Conservation (phyloP, 2,329 filamentous ascomycete genomes). For the Cercospora sesami region DNA sequence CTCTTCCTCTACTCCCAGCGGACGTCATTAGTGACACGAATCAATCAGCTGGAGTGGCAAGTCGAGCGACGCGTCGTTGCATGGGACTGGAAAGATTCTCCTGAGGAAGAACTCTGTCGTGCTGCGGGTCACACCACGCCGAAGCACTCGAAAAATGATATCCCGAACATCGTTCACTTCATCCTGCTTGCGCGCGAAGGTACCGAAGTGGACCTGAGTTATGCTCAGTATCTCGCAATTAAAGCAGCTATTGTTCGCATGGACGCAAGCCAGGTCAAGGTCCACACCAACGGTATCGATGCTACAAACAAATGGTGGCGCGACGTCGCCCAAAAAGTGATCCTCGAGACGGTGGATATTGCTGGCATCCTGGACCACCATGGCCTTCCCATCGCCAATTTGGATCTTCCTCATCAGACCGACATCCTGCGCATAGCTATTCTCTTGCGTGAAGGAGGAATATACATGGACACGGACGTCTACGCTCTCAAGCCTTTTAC, state of each 20-base stretch:
- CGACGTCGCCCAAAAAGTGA: slow-evolving; percentile 10
- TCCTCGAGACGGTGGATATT: slow-evolving; percentile 8
- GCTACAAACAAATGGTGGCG: slow-evolving; percentile 9
- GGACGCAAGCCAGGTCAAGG: slow-evolving; percentile 14
- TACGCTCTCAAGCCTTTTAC: slow-evolving; percentile 21
- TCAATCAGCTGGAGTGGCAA: background rate
- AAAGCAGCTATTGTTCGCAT: slow-evolving; percentile 22
- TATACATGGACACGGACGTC: slow-evolving; percentile 26
- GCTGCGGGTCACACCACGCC: background rate
- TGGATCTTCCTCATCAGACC: slow-evolving; percentile 18
- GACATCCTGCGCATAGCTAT: slow-evolving; percentile 21
- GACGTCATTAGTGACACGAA: background rate
- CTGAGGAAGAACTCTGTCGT: slow-evolving; percentile 18
- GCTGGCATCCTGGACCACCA: background rate
- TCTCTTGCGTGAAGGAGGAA: slow-evolving; percentile 19
- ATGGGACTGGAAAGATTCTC: background rate
- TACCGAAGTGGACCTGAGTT: slow-evolving; percentile 17
- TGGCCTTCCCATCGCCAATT: background rate
- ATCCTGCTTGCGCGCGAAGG: slow-evolving; percentile 17
- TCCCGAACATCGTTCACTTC: slow-evolving; percentile 21
- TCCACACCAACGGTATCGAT: slow-evolving; percentile 14
- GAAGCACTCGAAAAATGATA: background rate
- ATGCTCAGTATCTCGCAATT: slow-evolving; percentile 20
- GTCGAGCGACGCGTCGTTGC: background rate
- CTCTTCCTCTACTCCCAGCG: background rate